phyloP scores from a whole-genome alignment of 2,329 filamentous ascomycete genomes.

The Mollisia scopiformis region DNA sequence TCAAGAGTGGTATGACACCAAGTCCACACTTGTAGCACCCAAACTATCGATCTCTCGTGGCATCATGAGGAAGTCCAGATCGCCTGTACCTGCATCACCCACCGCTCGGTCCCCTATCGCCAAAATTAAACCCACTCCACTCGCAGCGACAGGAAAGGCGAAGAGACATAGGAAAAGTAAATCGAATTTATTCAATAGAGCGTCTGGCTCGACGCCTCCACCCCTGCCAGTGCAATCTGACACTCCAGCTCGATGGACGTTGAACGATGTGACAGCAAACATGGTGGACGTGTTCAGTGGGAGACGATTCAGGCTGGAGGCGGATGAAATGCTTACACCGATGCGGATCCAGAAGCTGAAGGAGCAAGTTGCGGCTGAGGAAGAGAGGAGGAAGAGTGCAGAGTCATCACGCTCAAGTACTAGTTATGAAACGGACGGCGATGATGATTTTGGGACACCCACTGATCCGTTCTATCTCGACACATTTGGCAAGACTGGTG shows the following conservation, averaged over 20 bases:
- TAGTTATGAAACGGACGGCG: conserved; percentile 28
- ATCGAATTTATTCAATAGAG: conserved; percentile 29
- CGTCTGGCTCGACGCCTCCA: background rate
- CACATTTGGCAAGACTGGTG: conserved; percentile 47
- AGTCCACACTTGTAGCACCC: conserved; percentile 7
- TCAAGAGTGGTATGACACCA: conserved; percentile 31
- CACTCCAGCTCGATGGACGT: conserved; percentile 45
- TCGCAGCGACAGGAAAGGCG: conserved; percentile 41
- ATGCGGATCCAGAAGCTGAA: conserved; percentile 48
- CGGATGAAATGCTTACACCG: conserved; percentile 61
- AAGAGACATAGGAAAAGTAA: conserved; percentile 43
- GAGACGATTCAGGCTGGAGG: conserved; percentile 58
- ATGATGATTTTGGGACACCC: conserved; percentile 41
- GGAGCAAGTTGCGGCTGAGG: conserved; percentile 20
- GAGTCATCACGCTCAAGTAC: conserved; percentile 15
- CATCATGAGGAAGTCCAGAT: background rate
- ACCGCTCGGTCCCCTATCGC: no score
- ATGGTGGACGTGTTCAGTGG: conserved; percentile 59
- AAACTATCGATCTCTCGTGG: conserved; percentile 22
- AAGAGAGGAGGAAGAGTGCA: conserved; percentile 22
- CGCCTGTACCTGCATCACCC: background rate
- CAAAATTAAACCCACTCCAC: conserved; percentile 35
- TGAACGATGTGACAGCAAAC: conserved; percentile 58
- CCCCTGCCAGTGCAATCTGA: conserved; percentile 29
- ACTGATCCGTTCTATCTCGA: conserved; percentile 55